Conservation (phyloP, 2,329 filamentous ascomycete genomes). For the Ambrosiella xylebori region DNA sequence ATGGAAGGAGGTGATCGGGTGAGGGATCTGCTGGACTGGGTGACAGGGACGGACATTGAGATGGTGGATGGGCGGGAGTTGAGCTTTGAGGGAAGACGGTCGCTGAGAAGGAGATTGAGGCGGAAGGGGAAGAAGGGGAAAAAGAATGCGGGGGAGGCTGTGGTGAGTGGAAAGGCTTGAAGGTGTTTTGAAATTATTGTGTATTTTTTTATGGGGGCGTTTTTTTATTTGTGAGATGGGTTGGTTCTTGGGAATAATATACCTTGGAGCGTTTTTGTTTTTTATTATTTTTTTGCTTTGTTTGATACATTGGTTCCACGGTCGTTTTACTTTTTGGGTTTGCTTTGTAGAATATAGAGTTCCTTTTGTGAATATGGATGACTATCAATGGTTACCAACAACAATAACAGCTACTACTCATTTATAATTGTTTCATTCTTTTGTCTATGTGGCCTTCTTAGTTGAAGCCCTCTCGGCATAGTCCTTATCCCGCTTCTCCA, state of each 20-base stretch:
- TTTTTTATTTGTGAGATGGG: not conserved
- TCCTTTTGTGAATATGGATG: not conserved
- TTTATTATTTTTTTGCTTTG: not conserved
- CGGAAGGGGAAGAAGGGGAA: constrained; percentile 18
- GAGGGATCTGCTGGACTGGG: constrained; percentile 31
- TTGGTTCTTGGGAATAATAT: not conserved
- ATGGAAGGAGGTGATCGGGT: constrained; percentile 30
- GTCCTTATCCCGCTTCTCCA: too few relatives aligned
- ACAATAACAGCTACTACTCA: too few relatives aligned
- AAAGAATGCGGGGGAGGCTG: not conserved
- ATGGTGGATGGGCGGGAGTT: constrained; percentile 20
- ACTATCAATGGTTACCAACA: too few relatives aligned
- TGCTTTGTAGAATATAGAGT: not conserved
- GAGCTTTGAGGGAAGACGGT: constrained; percentile 27
- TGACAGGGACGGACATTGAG: constrained; percentile 25
- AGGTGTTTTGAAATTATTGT: not conserved
- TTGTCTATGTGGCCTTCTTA: too few relatives aligned
- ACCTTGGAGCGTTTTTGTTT: not conserved
- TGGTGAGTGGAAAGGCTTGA: not conserved
- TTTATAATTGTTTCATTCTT: too few relatives aligned
- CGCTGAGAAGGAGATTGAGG: constrained; percentile 31
- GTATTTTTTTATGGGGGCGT: not conserved
- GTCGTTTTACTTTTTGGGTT: not conserved
- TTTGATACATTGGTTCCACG: not conserved
- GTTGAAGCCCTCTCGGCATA: too few relatives aligned